Percentiles rank a stretch among this genome's conserved stretches.
Conservation (phyloP, 768 basidiomycete species). For the Crucibulum laeve region DNA sequence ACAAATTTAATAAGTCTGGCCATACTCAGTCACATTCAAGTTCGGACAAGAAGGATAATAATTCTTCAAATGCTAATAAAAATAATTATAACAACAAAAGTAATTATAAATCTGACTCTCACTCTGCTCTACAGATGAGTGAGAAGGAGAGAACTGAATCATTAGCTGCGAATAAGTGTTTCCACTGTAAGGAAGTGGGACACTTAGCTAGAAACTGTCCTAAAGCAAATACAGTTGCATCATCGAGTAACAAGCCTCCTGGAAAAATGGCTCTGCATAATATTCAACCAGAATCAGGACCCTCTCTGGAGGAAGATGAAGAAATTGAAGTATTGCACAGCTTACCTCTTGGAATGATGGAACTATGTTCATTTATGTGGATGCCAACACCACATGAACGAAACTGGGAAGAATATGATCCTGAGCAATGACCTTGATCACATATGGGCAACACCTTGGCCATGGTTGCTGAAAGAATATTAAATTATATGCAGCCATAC, state of each 20-base stretch:
- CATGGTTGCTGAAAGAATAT: not conserved
- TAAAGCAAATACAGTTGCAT: conserved; percentile 5
- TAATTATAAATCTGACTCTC: not conserved
- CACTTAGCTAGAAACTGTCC: conserved; percentile 20
- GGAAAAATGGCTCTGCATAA: conserved; percentile 14
- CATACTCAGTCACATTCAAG: not conserved
- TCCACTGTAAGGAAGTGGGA: conserved; percentile 13
- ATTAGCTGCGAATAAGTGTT: conserved; percentile 15
- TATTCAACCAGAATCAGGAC: conserved; percentile 7
- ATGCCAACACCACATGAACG: not conserved
- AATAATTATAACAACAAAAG: not conserved
- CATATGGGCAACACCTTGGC: not conserved
- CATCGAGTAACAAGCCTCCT: conserved; percentile 13
- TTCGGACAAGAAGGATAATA: not conserved
- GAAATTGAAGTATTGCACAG: conserved; percentile 10
- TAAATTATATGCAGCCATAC: not conserved
- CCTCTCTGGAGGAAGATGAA: not conserved
- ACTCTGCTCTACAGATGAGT: not conserved
- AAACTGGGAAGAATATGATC: not conserved
- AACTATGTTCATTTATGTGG: not conserved
- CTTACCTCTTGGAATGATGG: conserved; percentile 7
- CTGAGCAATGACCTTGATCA: not conserved
- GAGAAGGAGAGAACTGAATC: conserved; percentile 13
- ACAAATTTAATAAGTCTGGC: not conserved
- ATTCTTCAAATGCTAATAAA: not conserved